phyloP scores from a whole-genome alignment of 192 early-diverging fungal species.

The Podila clonocystis region DNA sequence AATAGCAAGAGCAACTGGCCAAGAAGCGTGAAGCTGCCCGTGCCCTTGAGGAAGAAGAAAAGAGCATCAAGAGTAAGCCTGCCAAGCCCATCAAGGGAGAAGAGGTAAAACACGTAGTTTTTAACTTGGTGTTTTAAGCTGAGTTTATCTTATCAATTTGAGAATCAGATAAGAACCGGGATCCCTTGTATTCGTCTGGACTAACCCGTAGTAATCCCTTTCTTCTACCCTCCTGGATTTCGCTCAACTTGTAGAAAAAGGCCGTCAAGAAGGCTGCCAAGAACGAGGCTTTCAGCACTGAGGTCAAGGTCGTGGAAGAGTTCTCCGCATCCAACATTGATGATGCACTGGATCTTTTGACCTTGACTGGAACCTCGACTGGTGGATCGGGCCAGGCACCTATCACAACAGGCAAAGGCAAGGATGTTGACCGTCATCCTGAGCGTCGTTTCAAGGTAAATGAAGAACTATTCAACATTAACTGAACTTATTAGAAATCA shows the following conservation, averaged over 20 bases:
- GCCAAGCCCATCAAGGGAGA: constrained; percentile 54
- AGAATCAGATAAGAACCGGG: too few species aligned
- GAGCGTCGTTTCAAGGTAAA: constrained; percentile 79
- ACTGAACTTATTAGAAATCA: too few species aligned
- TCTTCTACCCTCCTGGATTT: too few species aligned
- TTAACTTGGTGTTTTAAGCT: too few species aligned
- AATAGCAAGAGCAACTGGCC: constrained; percentile 54
- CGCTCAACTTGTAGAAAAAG: constrained; percentile 51
- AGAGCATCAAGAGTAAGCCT: constrained; percentile 57
- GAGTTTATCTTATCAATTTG: too few species aligned
- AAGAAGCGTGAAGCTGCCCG: constrained; percentile 63
- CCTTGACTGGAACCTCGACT: constrained; percentile 20
- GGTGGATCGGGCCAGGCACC: constrained; percentile 23
- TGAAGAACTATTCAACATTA: too few species aligned
- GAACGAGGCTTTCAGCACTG: constrained; percentile 50
- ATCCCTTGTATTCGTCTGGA: too few species aligned
- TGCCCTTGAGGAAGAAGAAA: constrained; percentile 71
- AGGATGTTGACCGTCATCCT: constrained; percentile 86
- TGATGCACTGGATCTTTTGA: constrained; percentile 83
- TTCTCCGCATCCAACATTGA: constrained; percentile 87
- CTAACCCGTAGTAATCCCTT: too few species aligned
- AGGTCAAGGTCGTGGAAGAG: constrained; percentile 66
- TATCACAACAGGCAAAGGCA: constrained; percentile 46
- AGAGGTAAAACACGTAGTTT: constrained; percentile 15
- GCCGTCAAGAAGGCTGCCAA: constrained; percentile 65